Conservation (phyloP, 2,329 filamentous ascomycete species). For the Fusarium dlaminii region DNA sequence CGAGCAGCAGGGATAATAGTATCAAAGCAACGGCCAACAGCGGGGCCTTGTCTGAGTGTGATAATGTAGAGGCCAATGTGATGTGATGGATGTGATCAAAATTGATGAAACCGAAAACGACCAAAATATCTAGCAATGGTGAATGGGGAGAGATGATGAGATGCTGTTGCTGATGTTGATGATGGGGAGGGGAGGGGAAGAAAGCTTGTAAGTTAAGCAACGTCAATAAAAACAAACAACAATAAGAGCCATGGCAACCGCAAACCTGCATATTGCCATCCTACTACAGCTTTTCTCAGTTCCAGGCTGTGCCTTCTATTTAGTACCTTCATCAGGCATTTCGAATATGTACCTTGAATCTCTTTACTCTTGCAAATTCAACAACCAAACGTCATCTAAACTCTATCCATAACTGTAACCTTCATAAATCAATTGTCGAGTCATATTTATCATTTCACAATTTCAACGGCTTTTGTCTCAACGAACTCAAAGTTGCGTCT, state of each 20-base stretch:
- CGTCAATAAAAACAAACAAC: slow-evolving; percentile 35
- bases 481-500: not conserved
- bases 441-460: not conserved
- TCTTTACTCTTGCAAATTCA: not conserved
- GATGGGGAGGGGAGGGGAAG: slow-evolving; percentile 6
- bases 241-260: slow-evolving; percentile 30
- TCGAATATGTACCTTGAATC: not conserved
- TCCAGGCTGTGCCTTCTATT: not conserved
- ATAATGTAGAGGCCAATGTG: slow-evolving; percentile 1
- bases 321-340: not conserved
- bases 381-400: not conserved
- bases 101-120: slow-evolving; percentile 20
- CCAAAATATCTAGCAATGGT: slow-evolving; percentile 33
- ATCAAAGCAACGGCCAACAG: slow-evolving; percentile 35
- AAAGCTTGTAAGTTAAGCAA: not conserved
- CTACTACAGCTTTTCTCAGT: not conserved
- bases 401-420: not conserved
- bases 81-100: slow-evolving; percentile 15
- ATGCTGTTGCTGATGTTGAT: slow-evolving; percentile 3
- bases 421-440: not conserved
- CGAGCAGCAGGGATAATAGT: slow-evolving; percentile 35
- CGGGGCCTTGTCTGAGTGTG: slow-evolving; percentile 29
- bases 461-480: not conserved
- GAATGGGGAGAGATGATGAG: slow-evolving; percentile 14
- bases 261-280: slow-evolving; percentile 4